Evolutionary conservation across 495 filamentous ascomycete species (phyloP), one percentile per base, ranked within the genome.

Genomic region (Lepidopterella palustris): DNA sequence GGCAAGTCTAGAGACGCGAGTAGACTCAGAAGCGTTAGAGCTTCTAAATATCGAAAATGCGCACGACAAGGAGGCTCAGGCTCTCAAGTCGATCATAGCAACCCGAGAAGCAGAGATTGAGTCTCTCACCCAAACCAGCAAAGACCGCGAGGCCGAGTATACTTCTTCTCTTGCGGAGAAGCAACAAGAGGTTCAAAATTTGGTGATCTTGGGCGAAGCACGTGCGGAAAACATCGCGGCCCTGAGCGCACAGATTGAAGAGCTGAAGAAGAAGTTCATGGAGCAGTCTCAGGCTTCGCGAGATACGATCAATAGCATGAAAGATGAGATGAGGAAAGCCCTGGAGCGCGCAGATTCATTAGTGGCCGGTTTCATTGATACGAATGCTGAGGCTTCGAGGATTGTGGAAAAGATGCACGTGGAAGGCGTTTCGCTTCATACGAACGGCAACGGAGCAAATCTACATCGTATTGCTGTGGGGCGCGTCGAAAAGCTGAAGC

Each of bases 401-500:
- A 57, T 53, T 0, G 26, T 67, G 9, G 31, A 49, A 18, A 61
- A 61, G 48, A 61, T 67, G 56, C 63, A 63, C 45, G 42, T 58
- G n/a, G 54, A 60, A 28, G 64, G 64, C 47, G 15, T 67, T 0
- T 28, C 52, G 15, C 47, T 67, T 20, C 50, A 59, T 45, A 53
- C 55, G 6, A 35, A 49, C 20, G 47, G n/a, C 26, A 45, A 48
- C n/a, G 57, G 53, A 13, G 40, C 27, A 2, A 42, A 63, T 23
- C 56, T 63, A 5, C 52, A 60, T 15, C 55, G 52, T 25, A 55
- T 63, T 13, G 24, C 45, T 15, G 60, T 40, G 18, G 65, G 61
- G 21, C 59, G 58, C 40, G 53, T 67, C 15, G 57, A 28, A 23
- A 67, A 64, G 42, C 53, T 64, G 3, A 57, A 23, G 15, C 61